Percentiles rank a stretch among this genome's conserved stretches.
Evolutionary conservation across 192 early-diverging fungal genomes (phyloP).

Genomic region (Obelidium mucronatum): DNA sequence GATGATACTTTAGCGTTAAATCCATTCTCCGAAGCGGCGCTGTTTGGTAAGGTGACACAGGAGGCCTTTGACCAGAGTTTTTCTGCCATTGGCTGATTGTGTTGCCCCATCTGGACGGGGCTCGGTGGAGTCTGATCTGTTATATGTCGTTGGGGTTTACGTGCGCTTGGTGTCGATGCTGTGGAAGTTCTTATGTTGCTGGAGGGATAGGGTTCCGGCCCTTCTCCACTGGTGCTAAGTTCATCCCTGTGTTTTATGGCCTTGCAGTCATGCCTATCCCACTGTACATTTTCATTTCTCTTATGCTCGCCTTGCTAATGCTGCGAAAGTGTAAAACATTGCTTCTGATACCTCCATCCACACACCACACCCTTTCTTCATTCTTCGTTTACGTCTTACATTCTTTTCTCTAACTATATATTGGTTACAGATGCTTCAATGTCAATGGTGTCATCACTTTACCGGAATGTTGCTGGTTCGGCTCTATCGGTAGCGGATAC

Average conservation of each 20-base stretch:
- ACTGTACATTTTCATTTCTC: not conserved
- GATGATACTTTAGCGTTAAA: slow-evolving; percentile 17
- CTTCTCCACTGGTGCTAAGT: not conserved
- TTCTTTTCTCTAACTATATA: not conserved
- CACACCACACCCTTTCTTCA: too few species aligned
- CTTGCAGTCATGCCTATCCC: not conserved
- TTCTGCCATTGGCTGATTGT: slow-evolving; percentile 5
- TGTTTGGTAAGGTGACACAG: not conserved
- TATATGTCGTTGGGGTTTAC: not conserved
- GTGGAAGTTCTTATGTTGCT: not conserved
- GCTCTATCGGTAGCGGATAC: slow-evolving; percentile 6
- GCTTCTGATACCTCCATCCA: too few species aligned
- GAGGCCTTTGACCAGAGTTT: not conserved
- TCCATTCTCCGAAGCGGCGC: slow-evolving; percentile 30
- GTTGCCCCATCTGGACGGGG: not conserved
- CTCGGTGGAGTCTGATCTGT: not conserved
- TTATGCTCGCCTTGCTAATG: slow-evolving; percentile 2
- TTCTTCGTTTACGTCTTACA: not conserved
- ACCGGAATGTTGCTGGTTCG: slow-evolving; percentile 9
- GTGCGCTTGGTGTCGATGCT: not conserved
- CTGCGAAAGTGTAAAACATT: slow-evolving; percentile 7
- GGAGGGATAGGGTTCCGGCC: not conserved
- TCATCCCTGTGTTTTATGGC: not conserved
- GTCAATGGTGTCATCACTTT: not conserved
- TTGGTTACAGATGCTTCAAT: not conserved